Base-by-base conservation (phyloP, 1,284 basidiomycete species). In the Rhodotorula sp. region DNA sequence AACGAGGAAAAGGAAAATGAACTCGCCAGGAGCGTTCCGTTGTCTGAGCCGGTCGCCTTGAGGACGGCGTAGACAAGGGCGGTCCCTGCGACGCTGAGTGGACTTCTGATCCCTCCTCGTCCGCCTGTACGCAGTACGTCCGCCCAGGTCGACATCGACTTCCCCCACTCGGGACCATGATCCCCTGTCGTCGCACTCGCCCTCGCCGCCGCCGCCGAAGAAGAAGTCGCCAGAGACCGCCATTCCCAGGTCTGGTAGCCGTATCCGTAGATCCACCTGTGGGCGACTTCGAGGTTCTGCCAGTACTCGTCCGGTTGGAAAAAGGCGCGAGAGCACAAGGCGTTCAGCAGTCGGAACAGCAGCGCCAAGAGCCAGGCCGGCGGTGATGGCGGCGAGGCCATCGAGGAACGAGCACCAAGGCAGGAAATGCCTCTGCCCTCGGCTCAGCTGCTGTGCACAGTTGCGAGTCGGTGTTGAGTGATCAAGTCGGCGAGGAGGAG, bases 221-320 rank as follows among this genome's bases (percentile, higher is more conserved):
- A 34, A 34, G 23, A 14, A 14, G 50, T 23, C 23, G n/a, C 50
- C n/a, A n/a, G 8, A 23, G 12, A 67, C 31, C 86, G 82, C 97
- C 97, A 99, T 83, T 99, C 97, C 97, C 97, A 99, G 43, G 94
- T 97, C 52, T 92, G 84, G 78, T 90, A 87, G 1, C 94, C 97
- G 81, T 92, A 93, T 47, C 93, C 93, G 80, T 93, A 99, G 66
- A 95, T 92, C 58, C 89, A 81, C 64, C 85, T 84, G 80, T 98
- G 91, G 0, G 97, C 97, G 45, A 93, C 90, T 80, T 99, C 97
- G 56, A 97, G 86, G 15, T 93, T 87, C 80, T 99, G 97, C 78
- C 90, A 98, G 82, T 92, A 97, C 82, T 99, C 97, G 82, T 99
- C 97, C 2, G 97, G 95, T 80, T 98, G 95, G 80, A 99, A 99